A percentile compares a stretch with the other conserved stretches of the same genome.
Evolutionary conservation across 2,329 filamentous ascomycete species (phyloP).

Genomic region (Fusarium anthophilum): DNA sequence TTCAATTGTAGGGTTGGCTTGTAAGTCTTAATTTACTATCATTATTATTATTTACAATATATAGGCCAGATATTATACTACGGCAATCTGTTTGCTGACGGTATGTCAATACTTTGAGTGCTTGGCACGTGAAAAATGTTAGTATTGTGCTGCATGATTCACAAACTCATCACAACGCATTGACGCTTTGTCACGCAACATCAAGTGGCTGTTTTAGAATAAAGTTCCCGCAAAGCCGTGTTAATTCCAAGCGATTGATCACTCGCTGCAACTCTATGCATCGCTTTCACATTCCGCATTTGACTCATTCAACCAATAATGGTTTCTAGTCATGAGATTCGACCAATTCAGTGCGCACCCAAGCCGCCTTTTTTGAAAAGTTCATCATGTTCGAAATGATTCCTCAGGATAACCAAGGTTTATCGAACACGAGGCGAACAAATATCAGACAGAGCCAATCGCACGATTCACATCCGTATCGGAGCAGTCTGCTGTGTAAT

Average conservation of each 20-base stretch:
- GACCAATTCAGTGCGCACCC: rapidly evolving
- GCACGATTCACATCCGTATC: not conserved
- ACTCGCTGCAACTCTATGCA: not conserved
- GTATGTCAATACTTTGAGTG: rapidly evolving
- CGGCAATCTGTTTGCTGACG: rapidly evolving
- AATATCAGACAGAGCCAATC: not conserved
- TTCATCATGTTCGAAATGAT: rapidly evolving
- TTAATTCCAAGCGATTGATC: not conserved
- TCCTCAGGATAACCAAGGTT: rapidly evolving
- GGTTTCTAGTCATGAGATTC: rapidly evolving
- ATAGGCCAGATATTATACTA: rapidly evolving
- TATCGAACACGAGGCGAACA: not conserved
- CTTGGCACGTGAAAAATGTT: rapidly evolving
- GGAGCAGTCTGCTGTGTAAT: rapidly evolving
- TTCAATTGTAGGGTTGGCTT: rapidly evolving
- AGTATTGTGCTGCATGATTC: not conserved
- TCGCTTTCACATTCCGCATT: not conserved
- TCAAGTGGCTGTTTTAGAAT: not conserved
- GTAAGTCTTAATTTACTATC: rapidly evolving
- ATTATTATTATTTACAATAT: not conserved
- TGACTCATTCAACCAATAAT: too few relatives aligned
- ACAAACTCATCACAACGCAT: not conserved
- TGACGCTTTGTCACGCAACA: not conserved
- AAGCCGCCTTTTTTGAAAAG: rapidly evolving
- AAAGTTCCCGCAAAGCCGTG: not conserved